Evolutionary conservation across 495 filamentous ascomycete species (phyloP).

Genomic region (Podospora pseudopauciseta): DNA sequence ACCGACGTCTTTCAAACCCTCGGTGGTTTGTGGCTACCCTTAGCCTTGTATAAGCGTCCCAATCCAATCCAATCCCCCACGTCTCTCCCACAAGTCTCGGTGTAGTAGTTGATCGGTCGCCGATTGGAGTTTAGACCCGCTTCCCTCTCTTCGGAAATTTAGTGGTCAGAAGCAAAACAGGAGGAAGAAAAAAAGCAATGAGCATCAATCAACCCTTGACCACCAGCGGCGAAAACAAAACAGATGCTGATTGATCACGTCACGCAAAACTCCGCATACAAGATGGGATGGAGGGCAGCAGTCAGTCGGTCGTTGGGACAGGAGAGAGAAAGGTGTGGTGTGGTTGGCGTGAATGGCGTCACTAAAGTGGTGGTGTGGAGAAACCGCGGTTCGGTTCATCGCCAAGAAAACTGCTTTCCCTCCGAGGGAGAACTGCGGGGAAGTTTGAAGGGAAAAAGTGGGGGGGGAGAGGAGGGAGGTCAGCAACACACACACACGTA

Average conservation of each 20-base stretch:
- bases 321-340: not conserved
- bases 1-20: not conserved
- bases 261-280: not conserved
- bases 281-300: not conserved
- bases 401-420: not conserved
- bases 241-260: not conserved
- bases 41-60: too few relatives aligned
- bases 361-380: not conserved
- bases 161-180: not conserved
- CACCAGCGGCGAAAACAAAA: not conserved
- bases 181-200: not conserved
- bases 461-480: not conserved
- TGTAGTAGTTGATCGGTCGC: not conserved
- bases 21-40: too few relatives aligned
- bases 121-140: not conserved
- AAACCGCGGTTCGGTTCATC: not conserved
- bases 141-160: not conserved
- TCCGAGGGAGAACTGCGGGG: not conserved
- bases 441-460: not conserved
- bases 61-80: too few relatives aligned
- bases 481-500: not conserved
- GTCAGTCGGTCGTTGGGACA: not conserved
- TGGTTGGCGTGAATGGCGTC: not conserved
- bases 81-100: too few relatives aligned
- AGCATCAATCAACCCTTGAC: not conserved